These are phyloP conservation scores for Xylaria sp. DNA, from an alignment of 2,329 filamentous ascomycete genomes.

Conservation along the genomic window DNA sequence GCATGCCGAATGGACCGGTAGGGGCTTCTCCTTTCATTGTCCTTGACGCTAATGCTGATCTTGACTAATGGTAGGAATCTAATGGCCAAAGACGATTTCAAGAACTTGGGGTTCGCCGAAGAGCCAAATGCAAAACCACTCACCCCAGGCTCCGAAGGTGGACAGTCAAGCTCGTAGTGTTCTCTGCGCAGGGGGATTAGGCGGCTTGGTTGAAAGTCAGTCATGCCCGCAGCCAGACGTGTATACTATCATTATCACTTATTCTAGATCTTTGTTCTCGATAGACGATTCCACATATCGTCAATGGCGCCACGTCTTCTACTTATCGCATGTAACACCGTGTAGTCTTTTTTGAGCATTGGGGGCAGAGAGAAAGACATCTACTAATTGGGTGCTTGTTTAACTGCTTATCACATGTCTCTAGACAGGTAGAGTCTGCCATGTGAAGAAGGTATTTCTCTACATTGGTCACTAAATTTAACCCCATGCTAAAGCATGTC, in stretches of 20 bases:
- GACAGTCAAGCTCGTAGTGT: slow-evolving; percentile 47
- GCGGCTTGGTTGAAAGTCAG: slow-evolving; percentile 38
- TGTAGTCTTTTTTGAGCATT: neutral
- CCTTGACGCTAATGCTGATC: slow-evolving; percentile 4
- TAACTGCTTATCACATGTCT: neutral
- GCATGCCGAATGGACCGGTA: slow-evolving; percentile 95
- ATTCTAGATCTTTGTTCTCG: neutral
- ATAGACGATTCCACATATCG: slow-evolving; percentile 1
- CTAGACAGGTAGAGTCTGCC: neutral
- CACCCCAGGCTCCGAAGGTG: slow-evolving; percentile 41
- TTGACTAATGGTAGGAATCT: slow-evolving; percentile 71
- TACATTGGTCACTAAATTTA: neutral
- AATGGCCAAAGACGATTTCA: slow-evolving; percentile 95
- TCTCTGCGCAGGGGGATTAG: neutral
- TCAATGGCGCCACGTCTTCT: neutral
- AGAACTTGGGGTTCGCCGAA: slow-evolving; percentile 82
- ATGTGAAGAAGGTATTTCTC: neutral
- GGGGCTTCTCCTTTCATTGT: slow-evolving; percentile 47
- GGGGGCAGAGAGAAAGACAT: neutral
- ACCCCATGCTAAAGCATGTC: no score
- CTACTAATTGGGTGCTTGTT: neutral
- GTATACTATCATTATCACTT: slow-evolving; percentile 20
- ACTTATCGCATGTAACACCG: neutral
- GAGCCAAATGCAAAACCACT: slow-evolving; percentile 45
- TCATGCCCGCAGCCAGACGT: slow-evolving; percentile 5